phyloP scores from a whole-genome alignment of 371 early-diverging fungal species.

The Blakeslea trispora region DNA sequence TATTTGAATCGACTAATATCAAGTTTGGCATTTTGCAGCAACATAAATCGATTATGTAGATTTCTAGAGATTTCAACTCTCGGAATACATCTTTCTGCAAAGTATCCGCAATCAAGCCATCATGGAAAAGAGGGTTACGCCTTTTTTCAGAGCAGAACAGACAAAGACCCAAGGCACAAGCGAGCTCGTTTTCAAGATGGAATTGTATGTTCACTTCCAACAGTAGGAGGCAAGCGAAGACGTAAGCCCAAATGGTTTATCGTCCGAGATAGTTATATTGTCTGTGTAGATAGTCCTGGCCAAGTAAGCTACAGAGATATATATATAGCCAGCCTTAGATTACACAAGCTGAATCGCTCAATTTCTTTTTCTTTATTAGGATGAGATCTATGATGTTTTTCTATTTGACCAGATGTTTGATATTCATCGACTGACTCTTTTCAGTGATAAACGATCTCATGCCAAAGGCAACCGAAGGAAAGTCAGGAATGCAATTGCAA shows the following conservation, averaged over 20 bases:
- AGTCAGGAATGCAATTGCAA: conserved; percentile 34
- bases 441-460: conserved; percentile 19
- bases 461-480: conserved; percentile 15
- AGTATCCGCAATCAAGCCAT: conserved; percentile 38
- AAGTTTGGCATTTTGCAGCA: conserved; percentile 36
- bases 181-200: conserved; percentile 14
- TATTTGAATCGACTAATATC: conserved; percentile 50
- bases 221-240: conserved; percentile 14
- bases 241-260: conserved; percentile 56
- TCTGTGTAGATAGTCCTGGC: conserved; percentile 39
- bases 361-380: conserved; percentile 20
- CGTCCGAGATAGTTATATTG: conserved; percentile 61
- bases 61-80: conserved; percentile 64
- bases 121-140: conserved; percentile 66
- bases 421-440: conserved; percentile 24
- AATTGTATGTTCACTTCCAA: conserved; percentile 14
- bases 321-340: too few species aligned
- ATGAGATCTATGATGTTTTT: conserved; percentile 53
- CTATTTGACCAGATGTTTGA: conserved; percentile 52
- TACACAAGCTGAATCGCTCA: not conserved
- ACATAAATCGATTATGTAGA: conserved; percentile 50
- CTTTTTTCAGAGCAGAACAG: conserved; percentile 32
- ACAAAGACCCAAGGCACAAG: conserved; percentile 22
- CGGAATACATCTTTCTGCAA: conserved; percentile 37
- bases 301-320: conserved; percentile 20